phyloP scores from a whole-genome alignment of 164 flowering plant genomes.

The Cinnamomum chago region DNA sequence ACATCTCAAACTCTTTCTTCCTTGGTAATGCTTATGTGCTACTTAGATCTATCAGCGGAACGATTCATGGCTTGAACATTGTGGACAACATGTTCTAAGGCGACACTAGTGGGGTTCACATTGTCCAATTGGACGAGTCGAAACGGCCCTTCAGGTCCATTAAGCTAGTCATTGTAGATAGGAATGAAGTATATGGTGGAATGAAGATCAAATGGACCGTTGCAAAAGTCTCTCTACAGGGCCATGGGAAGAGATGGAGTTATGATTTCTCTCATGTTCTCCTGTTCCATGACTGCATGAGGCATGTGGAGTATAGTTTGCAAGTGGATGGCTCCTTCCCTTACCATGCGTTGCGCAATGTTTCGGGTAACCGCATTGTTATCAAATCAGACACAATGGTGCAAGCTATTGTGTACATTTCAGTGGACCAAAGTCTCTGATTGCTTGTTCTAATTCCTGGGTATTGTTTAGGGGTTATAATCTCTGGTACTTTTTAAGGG shows the following conservation, averaged over 20 bases:
- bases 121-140: slow-evolving; percentile 65
- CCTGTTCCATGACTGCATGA: slow-evolving; percentile 8
- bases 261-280: slow-evolving; percentile 12
- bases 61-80: slow-evolving; percentile 53
- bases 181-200: slow-evolving; percentile 14
- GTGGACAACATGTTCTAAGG: slow-evolving; percentile 87
- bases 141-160: slow-evolving; percentile 45
- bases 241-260: neutral
- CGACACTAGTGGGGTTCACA: slow-evolving; percentile 36
- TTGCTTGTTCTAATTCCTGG: neutral
- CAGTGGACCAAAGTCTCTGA: slow-evolving; percentile 52
- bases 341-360: slow-evolving; percentile 51
- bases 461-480: neutral
- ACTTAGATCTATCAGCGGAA: slow-evolving; percentile 64
- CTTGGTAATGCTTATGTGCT: slow-evolving; percentile 68
- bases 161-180: slow-evolving; percentile 67
- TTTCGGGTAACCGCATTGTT: slow-evolving; percentile 47
- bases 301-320: slow-evolving; percentile 12
- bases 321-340: slow-evolving; percentile 31
- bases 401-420: slow-evolving; percentile 44
- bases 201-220: slow-evolving; percentile 11
- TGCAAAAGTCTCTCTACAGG: neutral
- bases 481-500: too few relatives aligned
- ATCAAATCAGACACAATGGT: slow-evolving; percentile 45
- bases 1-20: slow-evolving; percentile 59